Base-by-base conservation (phyloP, 345 rosid genomes). In the Brassica incana region DNA sequence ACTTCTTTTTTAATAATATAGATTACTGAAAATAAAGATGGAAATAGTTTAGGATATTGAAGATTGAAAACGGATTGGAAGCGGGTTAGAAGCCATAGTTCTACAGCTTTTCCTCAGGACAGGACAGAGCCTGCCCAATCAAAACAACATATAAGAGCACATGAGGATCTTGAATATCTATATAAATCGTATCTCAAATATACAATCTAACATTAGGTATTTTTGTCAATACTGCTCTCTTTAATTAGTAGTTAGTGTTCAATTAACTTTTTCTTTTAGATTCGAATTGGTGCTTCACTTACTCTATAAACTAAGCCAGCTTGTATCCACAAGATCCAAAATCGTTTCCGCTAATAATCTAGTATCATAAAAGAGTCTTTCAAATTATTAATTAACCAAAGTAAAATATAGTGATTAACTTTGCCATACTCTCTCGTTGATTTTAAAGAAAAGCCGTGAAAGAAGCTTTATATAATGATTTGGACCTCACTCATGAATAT, bases 141-240 rank as follows among this genome's bases (percentile, higher is more conserved):
- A 33, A 60, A 33, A 65, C 36, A 61, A 27, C 32, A 27, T 61
- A 65, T 29, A 54, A 16, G 56, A 20, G 29, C 25, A 54, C 14
- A 35, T 20, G 38, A 54, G 59, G 25, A 67, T 54, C 56, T 54
- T 35, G 58, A 40, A 54, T 3, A 69, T 70, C 27, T 23, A 70
- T 33, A 77, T 32, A 45, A 50, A 62, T 63, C 65, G 30, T 33
- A 50, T 77, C 56, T 70, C 27, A 32, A 16, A 10, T 43, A 62
- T 7, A 23, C 8, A 67, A 45, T 45, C 27, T 18, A 63, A 70
- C 56, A 63, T 71, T 77, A 79, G 74, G 82, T 73, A 67, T 67
- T 35, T 43, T 12, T 65, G 15, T 33, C 67, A 40, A 54, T 68
- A 8, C 18, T 52, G 7, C 18, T 12, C 36, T 72, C 40, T 60